Conservation (phyloP, 2,329 filamentous ascomycete species). For the Calonectria naviculata region DNA sequence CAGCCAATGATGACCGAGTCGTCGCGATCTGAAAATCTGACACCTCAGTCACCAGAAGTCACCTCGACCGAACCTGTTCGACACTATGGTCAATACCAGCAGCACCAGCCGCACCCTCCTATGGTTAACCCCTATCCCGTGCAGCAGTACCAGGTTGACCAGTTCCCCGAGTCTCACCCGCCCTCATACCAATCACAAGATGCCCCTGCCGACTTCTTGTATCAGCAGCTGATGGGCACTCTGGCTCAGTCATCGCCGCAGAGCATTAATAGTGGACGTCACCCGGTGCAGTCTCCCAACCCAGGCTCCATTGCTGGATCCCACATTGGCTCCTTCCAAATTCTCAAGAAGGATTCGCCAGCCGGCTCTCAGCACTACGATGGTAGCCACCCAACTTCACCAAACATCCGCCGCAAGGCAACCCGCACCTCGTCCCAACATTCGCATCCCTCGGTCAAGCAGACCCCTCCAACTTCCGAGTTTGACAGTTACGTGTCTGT, state of each 20-base stretch:
- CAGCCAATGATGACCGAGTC: slow-evolving; percentile 54
- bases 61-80: slow-evolving; percentile 40
- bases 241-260: slow-evolving; percentile 54
- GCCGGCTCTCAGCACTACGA: slow-evolving; percentile 51
- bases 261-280: slow-evolving; percentile 51
- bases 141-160: slow-evolving; percentile 41
- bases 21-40: slow-evolving; percentile 55
- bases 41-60: slow-evolving; percentile 55
- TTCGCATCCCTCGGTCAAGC: slow-evolving; percentile 41
- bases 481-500: slow-evolving; percentile 41
- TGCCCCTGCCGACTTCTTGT: slow-evolving; percentile 49
- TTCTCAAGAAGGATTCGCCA: slow-evolving; percentile 63
- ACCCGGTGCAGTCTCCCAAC: slow-evolving; percentile 33
- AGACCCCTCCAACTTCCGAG: slow-evolving; percentile 46
- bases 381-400: slow-evolving; percentile 57
- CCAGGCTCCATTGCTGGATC: slow-evolving; percentile 28
- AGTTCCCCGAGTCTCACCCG: slow-evolving; percentile 37
- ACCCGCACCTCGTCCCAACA: slow-evolving; percentile 49
- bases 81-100: slow-evolving; percentile 42
- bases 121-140: slow-evolving; percentile 35
- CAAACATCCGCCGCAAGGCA: slow-evolving; percentile 51
- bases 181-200: slow-evolving; percentile 49
- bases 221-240: slow-evolving; percentile 52
- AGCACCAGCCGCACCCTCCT: slow-evolving; percentile 38
- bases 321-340: slow-evolving; percentile 53